These are phyloP conservation scores for Beauveria varroae DNA, from an alignment of 2,329 filamentous ascomycete genomes.

Conservation along the genomic window DNA sequence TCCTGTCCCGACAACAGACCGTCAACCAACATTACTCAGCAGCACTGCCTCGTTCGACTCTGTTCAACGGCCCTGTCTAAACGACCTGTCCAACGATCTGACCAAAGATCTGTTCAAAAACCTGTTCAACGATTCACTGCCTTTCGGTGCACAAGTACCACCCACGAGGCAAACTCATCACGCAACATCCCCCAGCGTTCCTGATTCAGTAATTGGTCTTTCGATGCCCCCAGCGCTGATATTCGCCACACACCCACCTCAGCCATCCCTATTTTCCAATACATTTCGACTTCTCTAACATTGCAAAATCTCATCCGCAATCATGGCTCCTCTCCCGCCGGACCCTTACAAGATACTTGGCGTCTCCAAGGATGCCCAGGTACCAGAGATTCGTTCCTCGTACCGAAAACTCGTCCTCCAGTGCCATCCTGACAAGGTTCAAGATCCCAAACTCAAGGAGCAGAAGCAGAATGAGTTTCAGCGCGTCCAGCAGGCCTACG, in stretches of 20 bases:
- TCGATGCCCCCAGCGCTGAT: conserved; percentile 1
- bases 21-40: background rate
- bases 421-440: conserved; percentile 87
- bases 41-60: background rate
- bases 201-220: background rate
- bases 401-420: conserved; percentile 82
- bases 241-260: background rate
- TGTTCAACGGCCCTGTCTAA: background rate
- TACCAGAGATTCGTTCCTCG: conserved; percentile 65
- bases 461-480: conserved; percentile 84
- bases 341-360: conserved; percentile 79
- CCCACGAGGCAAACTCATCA: conserved; percentile 2
- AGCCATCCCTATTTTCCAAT: background rate
- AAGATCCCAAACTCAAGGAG: conserved; percentile 67
- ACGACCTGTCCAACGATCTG: no score
- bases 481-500: conserved; percentile 86
- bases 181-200: background rate
- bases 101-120: no score
- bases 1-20: background rate
- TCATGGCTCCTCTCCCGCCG: conserved; percentile 46
- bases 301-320: conserved; percentile 14
- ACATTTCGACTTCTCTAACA: background rate
- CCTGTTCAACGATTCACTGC: background rate
- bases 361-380: conserved; percentile 62
- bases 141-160: background rate